Conservation (phyloP, 306 rosid species). For the Astragalus glycyphyllos region DNA sequence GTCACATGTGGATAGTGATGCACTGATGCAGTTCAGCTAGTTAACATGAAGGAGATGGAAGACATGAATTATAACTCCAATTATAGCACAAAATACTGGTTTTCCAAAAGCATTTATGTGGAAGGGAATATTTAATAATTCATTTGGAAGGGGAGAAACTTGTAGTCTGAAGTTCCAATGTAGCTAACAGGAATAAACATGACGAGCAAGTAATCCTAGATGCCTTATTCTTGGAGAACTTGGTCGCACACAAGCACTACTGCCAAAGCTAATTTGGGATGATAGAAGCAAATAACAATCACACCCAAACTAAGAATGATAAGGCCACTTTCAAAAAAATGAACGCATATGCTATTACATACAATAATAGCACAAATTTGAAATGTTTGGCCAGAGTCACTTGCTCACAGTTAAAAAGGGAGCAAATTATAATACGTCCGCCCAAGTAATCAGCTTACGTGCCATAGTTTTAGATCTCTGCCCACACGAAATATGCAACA, state of each 20-base stretch:
- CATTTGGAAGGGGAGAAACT: constrained; percentile 23
- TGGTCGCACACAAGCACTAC: constrained; percentile 28
- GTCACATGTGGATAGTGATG: constrained; percentile 35
- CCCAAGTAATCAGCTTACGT: constrained; percentile 5
- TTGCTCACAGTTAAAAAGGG: constrained; percentile 5
- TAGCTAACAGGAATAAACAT: constrained; percentile 4
- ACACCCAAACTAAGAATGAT: neutral
- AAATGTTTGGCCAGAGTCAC: constrained; percentile 32
- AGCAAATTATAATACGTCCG: constrained; percentile 2
- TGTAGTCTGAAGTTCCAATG: constrained; percentile 13
- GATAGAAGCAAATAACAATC: constrained; percentile 12
- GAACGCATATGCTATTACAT: neutral
- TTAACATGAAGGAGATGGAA: constrained; percentile 32
- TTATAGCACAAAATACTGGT: constrained; percentile 32
- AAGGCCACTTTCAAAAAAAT: neutral
- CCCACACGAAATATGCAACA: constrained; percentile 22
- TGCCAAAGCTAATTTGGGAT: neutral
- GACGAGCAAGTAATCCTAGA: constrained; percentile 13
- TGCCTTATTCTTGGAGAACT: constrained; percentile 14
- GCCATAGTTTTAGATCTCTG: constrained; percentile 29
- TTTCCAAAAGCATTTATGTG: constrained; percentile 19
- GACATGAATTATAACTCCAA: constrained; percentile 33
- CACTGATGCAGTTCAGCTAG: constrained; percentile 26
- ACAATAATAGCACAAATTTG: constrained; percentile 8
- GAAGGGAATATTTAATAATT: constrained; percentile 7